Conservation (phyloP, 2,329 filamentous ascomycete genomes). For the Aspergillus sp. region DNA sequence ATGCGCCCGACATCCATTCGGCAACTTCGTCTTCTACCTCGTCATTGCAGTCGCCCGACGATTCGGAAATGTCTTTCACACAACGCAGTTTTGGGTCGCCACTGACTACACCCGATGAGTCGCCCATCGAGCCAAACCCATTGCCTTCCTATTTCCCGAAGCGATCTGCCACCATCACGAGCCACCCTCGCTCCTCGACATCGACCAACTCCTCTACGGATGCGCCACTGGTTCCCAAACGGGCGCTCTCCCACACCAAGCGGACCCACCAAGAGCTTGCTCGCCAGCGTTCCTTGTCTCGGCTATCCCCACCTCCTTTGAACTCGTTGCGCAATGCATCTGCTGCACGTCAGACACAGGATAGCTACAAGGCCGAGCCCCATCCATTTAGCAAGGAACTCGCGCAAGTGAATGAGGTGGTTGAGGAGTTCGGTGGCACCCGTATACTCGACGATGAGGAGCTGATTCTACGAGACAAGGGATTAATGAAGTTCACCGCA, state of each 20-base stretch:
- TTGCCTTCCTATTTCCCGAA: slow-evolving; percentile 66
- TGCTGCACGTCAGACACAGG: slow-evolving; percentile 34
- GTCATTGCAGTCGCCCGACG: slow-evolving; percentile 64
- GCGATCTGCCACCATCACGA: slow-evolving; percentile 65
- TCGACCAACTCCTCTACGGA: slow-evolving; percentile 49
- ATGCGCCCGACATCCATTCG: slow-evolving; percentile 75
- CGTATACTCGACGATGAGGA: slow-evolving; percentile 72
- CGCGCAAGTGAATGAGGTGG: slow-evolving; percentile 88
- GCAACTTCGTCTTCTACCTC: slow-evolving; percentile 53
- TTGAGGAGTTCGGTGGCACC: slow-evolving; percentile 76
- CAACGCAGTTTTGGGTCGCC: slow-evolving; percentile 55
- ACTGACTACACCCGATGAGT: slow-evolving; percentile 49
- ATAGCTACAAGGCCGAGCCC: slow-evolving; percentile 39
- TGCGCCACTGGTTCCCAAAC: slow-evolving; percentile 71
- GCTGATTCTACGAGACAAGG: slow-evolving; percentile 66
- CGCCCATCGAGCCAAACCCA: slow-evolving; percentile 56
- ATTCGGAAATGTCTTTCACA: slow-evolving; percentile 61
- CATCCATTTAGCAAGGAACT: slow-evolving; percentile 89
- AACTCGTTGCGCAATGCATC: slow-evolving; percentile 39
- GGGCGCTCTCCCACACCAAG: slow-evolving; percentile 86
- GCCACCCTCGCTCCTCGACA: slow-evolving; percentile 53
- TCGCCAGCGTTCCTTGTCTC: slow-evolving; percentile 65
- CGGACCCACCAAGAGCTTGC: slow-evolving; percentile 76
- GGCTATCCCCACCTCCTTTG: slow-evolving; percentile 46
- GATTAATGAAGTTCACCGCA: slow-evolving; percentile 72